These are phyloP conservation scores for Colletotrichum cordylinicola DNA, from an alignment of 2,329 filamentous ascomycete species.

Conservation along the genomic window DNA sequence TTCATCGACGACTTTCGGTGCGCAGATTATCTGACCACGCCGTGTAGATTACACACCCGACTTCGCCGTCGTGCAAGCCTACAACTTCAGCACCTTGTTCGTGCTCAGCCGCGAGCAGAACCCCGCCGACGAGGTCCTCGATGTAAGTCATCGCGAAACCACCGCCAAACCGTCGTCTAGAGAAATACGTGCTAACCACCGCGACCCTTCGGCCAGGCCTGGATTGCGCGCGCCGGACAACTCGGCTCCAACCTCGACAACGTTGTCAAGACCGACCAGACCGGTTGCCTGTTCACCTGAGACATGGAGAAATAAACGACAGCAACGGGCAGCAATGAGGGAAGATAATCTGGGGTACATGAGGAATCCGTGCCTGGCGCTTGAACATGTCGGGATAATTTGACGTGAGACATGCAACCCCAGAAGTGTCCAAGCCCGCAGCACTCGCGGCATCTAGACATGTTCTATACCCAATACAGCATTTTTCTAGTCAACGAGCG, in stretches of 20 bases:
- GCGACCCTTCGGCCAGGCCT: constrained; percentile 17
- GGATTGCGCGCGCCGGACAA: constrained; percentile 30
- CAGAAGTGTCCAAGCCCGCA: neutral
- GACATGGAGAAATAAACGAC: neutral
- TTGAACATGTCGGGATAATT: neutral
- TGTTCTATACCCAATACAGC: neutral
- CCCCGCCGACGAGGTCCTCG: constrained; percentile 28
- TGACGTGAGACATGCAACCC: neutral
- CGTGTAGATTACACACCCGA: constrained; percentile 32
- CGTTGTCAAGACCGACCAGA: constrained; percentile 32
- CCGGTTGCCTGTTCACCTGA: constrained; percentile 27
- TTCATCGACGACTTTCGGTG: fast-evolving
- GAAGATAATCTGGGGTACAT: neutral
- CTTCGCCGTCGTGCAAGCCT: constrained; percentile 36
- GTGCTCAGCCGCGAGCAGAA: constrained; percentile 35
- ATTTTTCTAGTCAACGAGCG: neutral
- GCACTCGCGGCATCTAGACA: neutral
- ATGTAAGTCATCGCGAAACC: constrained; percentile 27
- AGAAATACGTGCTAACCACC: neutral
- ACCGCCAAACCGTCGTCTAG: neutral
- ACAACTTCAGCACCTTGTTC: constrained; percentile 37
- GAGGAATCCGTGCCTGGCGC: constrained; percentile 10
- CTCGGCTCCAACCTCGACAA: constrained; percentile 29
- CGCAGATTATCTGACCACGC: no score
- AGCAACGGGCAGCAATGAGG: neutral